A percentile compares a stretch with the other conserved stretches of the same genome.
Evolutionary conservation across 208 protist species (phyloP).

Genomic region (Ichthyophonus hoferi): DNA sequence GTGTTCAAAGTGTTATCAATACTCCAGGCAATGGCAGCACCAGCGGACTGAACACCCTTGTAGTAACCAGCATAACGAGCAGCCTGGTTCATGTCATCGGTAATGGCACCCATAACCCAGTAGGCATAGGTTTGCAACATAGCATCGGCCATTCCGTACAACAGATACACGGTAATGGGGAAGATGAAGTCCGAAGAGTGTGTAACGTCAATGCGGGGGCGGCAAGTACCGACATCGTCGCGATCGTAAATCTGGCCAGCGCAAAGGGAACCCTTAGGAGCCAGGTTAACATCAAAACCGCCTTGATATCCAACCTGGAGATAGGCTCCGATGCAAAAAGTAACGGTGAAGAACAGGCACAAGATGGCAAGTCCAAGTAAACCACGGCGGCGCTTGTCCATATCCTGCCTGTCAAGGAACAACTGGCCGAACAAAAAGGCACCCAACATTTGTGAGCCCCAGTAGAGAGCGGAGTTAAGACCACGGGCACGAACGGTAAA

Average conservation of each 20-base stretch:
- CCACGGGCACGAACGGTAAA: conserved; percentile 1
- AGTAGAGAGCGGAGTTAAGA: conserved; percentile 23
- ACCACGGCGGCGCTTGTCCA: not conserved
- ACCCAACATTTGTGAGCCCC: conserved; percentile 25
- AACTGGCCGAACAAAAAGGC: not conserved
- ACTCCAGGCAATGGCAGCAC: not conserved
- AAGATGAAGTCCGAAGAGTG: too few relatives aligned
- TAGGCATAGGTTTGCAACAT: conserved; percentile 21
- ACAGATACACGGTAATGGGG: not conserved
- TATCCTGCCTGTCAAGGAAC: not conserved
- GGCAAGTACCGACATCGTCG: too few relatives aligned
- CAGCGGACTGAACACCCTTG: conserved; percentile 9
- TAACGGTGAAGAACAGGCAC: too few relatives aligned
- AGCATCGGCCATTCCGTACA: not conserved
- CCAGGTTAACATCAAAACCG: too few relatives aligned
- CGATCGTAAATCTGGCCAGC: too few relatives aligned
- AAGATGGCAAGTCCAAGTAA: not conserved
- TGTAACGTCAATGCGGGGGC: too few relatives aligned
- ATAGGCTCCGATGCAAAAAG: too few relatives aligned
- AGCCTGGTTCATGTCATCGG: not conserved
- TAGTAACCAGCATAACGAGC: conserved; percentile 3
- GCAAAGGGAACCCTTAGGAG: too few relatives aligned
- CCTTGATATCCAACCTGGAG: too few relatives aligned
- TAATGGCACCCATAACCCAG: not conserved
- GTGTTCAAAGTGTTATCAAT: too few relatives aligned